Conservation (phyloP, 2,329 filamentous ascomycete genomes). For the Didymella lethalis region DNA sequence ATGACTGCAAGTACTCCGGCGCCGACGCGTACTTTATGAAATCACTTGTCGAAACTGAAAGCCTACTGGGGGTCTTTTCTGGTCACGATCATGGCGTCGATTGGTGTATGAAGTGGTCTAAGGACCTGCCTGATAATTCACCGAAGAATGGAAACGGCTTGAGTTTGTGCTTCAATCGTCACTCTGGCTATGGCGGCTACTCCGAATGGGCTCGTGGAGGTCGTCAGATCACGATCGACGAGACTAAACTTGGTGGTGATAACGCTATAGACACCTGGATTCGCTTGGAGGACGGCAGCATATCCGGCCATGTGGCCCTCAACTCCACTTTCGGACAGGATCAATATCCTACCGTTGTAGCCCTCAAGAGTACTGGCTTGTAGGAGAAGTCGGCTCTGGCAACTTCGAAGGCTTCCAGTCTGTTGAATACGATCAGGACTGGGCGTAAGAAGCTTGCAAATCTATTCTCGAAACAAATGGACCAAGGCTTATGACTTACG, state of each 20-base stretch:
- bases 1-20: conserved; percentile 48
- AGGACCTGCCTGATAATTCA: conserved; percentile 38
- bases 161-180: conserved; percentile 67
- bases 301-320: conserved; percentile 62
- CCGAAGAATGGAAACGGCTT: conserved; percentile 54
- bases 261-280: conserved; percentile 66
- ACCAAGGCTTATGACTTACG: neutral
- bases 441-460: conserved; percentile 2
- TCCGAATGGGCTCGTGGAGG: conserved; percentile 69
- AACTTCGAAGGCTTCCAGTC: neutral
- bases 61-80: conserved; percentile 61
- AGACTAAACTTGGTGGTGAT: conserved; percentile 50
- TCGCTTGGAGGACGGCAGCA: conserved; percentile 63
- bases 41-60: conserved; percentile 63
- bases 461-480: neutral
- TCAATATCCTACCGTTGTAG: conserved; percentile 54
- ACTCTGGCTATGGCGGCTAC: conserved; percentile 75
- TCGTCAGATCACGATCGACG: conserved; percentile 62
- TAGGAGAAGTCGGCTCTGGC: conserved; percentile 1
- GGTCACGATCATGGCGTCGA: conserved; percentile 68
- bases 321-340: conserved; percentile 68
- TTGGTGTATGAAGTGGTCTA: conserved; percentile 54
- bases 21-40: conserved; percentile 70
- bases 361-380: conserved; percentile 9
- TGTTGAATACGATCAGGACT: neutral